Base-by-base conservation (phyloP, 257 asterid species). In the Ilex aquifolium region DNA sequence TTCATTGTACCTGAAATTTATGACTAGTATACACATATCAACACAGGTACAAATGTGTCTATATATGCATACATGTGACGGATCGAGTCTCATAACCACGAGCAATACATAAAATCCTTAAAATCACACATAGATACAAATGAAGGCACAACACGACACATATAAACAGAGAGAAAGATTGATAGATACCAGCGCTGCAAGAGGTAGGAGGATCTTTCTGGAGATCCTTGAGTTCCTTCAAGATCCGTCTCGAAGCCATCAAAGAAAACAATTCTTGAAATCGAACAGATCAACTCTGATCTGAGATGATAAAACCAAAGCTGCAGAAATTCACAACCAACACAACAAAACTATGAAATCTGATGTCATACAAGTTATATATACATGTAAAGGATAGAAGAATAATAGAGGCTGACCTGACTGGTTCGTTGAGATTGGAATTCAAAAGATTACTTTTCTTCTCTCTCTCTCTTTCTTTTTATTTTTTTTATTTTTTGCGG, bases 241-340 rank as follows among this genome's bases (percentile, higher is more conserved):
- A 76, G 82, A 80, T 80, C 82, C 85, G 80, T 74, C 76, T 80
- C 57, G 85, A 80, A 76, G 85, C 85, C 85, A 80, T 80, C 82
- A 70, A 48, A 31, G 36, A 15, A 13, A 31, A 59, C 71, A 4
- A 36, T 46, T 27, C 44, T 46, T 1, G 57, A 69, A 56, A 65
- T 21, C 27, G 27, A 21, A 21, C 27, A 21, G 27, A 21, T 21
- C 27, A 54, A 63, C 42, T 60, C 68, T 66, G 82, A 76, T 80
- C 85, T 80, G 80, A 52, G 16, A 50, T 39, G 63, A 62, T 0
- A 39, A 71, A 32, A 39, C 59, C 66, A 67, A 52, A 55, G 49
- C 59, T 46, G n/a, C 50, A 54, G 51, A 62, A 17, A 61, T 16
- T 66, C 13, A 13, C 68, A 74, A 68, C 56, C 40, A 39, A 6